Base-by-base conservation (phyloP, 306 rosid genomes). In the Ammopiptanthus mongolicus region DNA sequence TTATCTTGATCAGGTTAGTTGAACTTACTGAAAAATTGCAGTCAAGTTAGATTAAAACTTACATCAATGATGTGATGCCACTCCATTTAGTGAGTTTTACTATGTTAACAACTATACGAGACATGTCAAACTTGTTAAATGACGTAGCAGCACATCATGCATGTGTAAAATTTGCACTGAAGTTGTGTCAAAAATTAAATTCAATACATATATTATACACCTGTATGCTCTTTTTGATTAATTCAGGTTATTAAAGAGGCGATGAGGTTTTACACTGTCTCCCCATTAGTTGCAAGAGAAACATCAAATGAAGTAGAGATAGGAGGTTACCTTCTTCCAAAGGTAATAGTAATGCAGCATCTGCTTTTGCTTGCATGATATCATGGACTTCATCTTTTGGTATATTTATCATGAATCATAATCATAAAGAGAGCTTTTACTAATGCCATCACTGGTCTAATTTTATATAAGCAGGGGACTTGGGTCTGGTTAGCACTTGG, bases 401-500 rank as follows among this genome's bases (percentile, higher is more conserved):
- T 25, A 44, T 15, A 14, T 65, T 34, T 12, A 12, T n/a, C 52
- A 51, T 15, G 44, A 36, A 42, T 52, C 53, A 65, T 18, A 42
- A 21, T 18, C 65, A 59, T 22, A 17, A 66, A 8, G 57, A 23
- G n/a, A 64, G 44, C 23, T 55, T 61, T 71, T 51, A 12, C 1
- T 2, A 42, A 1, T 34, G 37, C 6, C 41, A 52, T 37, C 14
- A 28, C 59, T 76, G 44, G 78, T 68, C 6, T 25, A 22, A 28
- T 50, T 65, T 57, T 60, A 36, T 34, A 13, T 68, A 80, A 71
- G 75, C 85, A 95, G 99, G 97, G 99, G 1, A 90, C 97, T 21
- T 95, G 99, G 99, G 96, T 95, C 9, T 95, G 99, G 99, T 75
- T 92, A 69, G 93, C 98, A 3, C 91, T 78, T 13, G 99, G 99